Base-by-base conservation (phyloP, 148 eudicot species). In the Spergularia marina region DNA sequence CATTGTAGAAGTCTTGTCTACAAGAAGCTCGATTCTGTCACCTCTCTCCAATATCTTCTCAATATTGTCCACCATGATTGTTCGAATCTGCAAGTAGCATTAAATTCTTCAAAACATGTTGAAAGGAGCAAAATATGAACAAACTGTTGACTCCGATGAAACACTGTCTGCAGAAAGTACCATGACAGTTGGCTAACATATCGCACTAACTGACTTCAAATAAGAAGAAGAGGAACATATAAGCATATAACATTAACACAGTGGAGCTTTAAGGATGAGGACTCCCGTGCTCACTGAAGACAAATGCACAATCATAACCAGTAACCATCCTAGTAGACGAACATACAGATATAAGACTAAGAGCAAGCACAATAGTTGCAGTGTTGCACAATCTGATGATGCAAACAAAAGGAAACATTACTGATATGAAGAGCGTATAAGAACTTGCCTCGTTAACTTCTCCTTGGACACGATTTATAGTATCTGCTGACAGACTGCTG, bases 21-120 rank as follows among this genome's bases (percentile, higher is more conserved):
- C 97, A 82, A 95, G 97, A 78, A 95, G 98, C 90, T 95, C 98
- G 76, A 92, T 92, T 78, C 87, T 79, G 78, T 95, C 97, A 75
- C 98, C 98, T 83, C 98, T 95, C 81, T 95, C 98, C 41, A 95
- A 78, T 81, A 95, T 90, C 83, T 92, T 95, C 71, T 95, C 98
- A 79, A 95, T 90, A 79, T 92, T 95, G 67, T 95, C 98, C 75
- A 95, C 98, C 96, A 92, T 95, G 78, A 95, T 85, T 58, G 96
- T 90, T 77, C 97, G 96, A 72, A 95, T 86, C 98, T 95, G 86
- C 57, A 86, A 65, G 74, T 30, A 78, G 69, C 47, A 69, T 25
- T 71, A 78, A 49, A 75, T 30, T 62, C 55, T 73, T 73, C 59
- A 73, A 25, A 65, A 74, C 20, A 20, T 53, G 61, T 65, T 16